phyloP scores from a whole-genome alignment of 2,329 filamentous ascomycete species.

The Hypomyces perniciosus region DNA sequence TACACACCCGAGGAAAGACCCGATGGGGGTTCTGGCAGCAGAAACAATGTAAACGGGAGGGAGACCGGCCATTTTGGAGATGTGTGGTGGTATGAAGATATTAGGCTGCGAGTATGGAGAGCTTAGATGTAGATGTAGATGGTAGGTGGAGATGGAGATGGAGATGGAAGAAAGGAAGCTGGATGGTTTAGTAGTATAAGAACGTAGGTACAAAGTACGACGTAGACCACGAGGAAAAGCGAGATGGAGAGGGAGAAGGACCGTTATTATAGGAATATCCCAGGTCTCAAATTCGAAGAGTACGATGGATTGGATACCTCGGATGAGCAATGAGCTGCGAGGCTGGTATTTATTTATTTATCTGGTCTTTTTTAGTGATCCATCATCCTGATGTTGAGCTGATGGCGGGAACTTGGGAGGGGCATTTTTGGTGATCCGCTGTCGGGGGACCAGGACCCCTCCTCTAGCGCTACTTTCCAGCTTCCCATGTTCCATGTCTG shows the following conservation, averaged over 20 bases:
- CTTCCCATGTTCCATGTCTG: too few relatives aligned
- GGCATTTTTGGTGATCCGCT: conserved; percentile 2
- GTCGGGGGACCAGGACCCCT: not conserved
- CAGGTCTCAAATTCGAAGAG: not conserved
- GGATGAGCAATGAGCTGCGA: too few relatives aligned
- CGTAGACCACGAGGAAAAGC: conserved; percentile 3
- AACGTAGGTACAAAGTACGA: not conserved
- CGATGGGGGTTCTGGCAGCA: conserved; percentile 81
- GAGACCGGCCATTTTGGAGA: conserved; percentile 63
- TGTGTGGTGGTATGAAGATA: conserved; percentile 5
- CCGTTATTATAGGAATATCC: not conserved
- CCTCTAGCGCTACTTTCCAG: not conserved
- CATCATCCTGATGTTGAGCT: conserved; percentile 4
- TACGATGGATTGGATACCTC: not conserved
- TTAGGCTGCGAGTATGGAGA: conserved; percentile 12
- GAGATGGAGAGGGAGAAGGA: not conserved
- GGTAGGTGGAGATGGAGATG: not conserved
- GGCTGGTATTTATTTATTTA: not conserved
- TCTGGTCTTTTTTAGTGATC: not conserved
- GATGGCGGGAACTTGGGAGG: conserved; percentile 2
- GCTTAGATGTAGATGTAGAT: conserved; percentile 1
- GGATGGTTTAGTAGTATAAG: conserved; percentile 2
- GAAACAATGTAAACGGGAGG: conserved; percentile 95
- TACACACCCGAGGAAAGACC: conserved; percentile 82
- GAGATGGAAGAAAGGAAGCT: not conserved